Percentiles rank a stretch among this genome's conserved stretches.
Conservation (phyloP, 176 grass and related monocot genomes). For the Oryza longistaminata region DNA sequence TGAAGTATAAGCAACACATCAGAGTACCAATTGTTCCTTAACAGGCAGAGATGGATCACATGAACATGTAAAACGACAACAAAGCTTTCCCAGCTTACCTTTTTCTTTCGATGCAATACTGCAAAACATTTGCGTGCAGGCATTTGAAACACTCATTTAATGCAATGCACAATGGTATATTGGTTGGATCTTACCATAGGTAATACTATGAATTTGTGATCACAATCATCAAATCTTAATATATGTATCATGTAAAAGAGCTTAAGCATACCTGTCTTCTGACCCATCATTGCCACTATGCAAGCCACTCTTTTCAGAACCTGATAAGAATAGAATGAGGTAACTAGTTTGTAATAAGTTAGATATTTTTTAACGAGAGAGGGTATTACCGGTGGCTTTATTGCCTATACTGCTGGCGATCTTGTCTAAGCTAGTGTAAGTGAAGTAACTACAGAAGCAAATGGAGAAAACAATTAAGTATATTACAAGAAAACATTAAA, state of each 20-base stretch:
- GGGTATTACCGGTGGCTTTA: slow-evolving; percentile 48
- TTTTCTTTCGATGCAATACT: background rate
- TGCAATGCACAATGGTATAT: background rate
- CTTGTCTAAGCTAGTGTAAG: slow-evolving; percentile 87
- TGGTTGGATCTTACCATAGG: background rate
- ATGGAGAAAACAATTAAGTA: slow-evolving; percentile 17
- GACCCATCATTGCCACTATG: slow-evolving; percentile 32
- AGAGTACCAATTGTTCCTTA: background rate
- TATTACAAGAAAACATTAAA: slow-evolving; percentile 18
- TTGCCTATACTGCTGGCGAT: slow-evolving; percentile 55
- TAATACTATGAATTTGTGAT: background rate
- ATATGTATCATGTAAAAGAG: background rate
- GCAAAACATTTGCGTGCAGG: background rate
- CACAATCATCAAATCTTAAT: background rate
- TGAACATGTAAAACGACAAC: background rate
- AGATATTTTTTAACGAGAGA: background rate
- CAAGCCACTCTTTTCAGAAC: slow-evolving; percentile 34
- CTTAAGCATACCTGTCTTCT: slow-evolving; percentile 48
- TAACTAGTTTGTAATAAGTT: slow-evolving; percentile 14
- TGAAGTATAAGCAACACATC: background rate
- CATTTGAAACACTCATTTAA: background rate
- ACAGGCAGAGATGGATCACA: background rate
- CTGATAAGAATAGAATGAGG: slow-evolving; percentile 38
- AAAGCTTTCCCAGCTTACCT: background rate
- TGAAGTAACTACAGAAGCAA: slow-evolving; percentile 70